Base-by-base conservation (phyloP, 768 basidiomycete species). In the Nidula microcarpa region DNA sequence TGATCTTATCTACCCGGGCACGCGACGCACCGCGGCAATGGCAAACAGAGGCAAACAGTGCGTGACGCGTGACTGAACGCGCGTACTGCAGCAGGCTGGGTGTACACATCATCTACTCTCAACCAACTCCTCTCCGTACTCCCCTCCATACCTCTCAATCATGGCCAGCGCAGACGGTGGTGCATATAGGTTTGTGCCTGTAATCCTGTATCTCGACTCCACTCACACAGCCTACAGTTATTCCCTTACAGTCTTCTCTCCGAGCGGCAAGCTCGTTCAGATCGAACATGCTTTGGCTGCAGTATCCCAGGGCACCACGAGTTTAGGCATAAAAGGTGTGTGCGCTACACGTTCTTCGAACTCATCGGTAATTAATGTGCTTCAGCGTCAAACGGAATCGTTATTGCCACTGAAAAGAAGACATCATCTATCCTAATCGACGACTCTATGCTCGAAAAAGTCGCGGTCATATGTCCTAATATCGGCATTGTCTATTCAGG, bases 361-460 rank as follows among this genome's bases (percentile, higher is more conserved):
- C 39, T 64, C 50, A 48, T 35, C n/a, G 14, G 23, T 49, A 32
- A 48, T 43, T 46, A 47, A 5, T 36, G 49, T 55, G 49, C 53
- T 30, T 53, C 57, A 98, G 97, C 97, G 32, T 92, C 97, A 43
- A 99, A 99, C 71, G 97, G 97, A 54, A 96, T 99, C 65, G 97
- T 99, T 58, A 93, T 99, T 61, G 96, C 97, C 39, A 98, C 97
- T 5, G 97, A 98, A 77, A 99, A 99, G 87, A 98, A 98, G 77
- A 85, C 94, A 9, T 93, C 96, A 16, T 99, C 97, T 9, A 87
- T 98, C 65, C 82, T 99, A 61, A 91, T 99, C 58, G 97, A 99
- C 76, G 93, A 98, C 71, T 92, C 92, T 33, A 92, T 96, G 80
- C 83, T 99, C 62, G 97, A 99, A 70, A 98, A 97, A 74, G 94